phyloP scores from a whole-genome alignment of 768 basidiomycete species.

The Tylopilus vinaceipallidus region DNA sequence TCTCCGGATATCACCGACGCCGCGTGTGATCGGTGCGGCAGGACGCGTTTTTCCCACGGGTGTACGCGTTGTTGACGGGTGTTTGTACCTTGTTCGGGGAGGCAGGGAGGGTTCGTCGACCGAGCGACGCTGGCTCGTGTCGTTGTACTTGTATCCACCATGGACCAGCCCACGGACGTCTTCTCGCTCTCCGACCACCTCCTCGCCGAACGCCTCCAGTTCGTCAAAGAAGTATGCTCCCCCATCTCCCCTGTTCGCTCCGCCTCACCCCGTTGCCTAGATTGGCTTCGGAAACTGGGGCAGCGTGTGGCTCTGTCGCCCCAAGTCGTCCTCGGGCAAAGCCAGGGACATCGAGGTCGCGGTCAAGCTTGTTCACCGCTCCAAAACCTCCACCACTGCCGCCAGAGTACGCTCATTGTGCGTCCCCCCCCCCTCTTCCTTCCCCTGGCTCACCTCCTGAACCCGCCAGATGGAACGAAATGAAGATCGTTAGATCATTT shows the following conservation, averaged over 20 bases:
- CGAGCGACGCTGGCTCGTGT: too few relatives aligned
- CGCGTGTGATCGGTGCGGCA: conserved; percentile 12
- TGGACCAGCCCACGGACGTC: conserved; percentile 46
- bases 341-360: conserved; percentile 63
- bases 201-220: conserved; percentile 67
- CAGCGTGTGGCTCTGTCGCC: conserved; percentile 77
- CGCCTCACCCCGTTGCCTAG: conserved; percentile 35
- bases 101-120: not conserved
- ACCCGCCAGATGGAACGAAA: conserved; percentile 86
- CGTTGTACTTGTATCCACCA: conserved; percentile 32
- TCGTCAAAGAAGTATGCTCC: conserved; percentile 66
- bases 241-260: not conserved
- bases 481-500: conserved; percentile 90
- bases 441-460: not conserved
- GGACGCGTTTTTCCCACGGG: conserved; percentile 26
- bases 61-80: conserved; percentile 32
- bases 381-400: conserved; percentile 77
- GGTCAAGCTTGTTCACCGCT: conserved; percentile 89
- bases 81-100: conserved; percentile 29
- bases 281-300: conserved; percentile 95
- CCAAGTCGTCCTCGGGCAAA: conserved; percentile 47
- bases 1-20: not conserved
- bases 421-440: conserved; percentile 25
- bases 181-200: conserved; percentile 75
- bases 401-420: conserved; percentile 88